Evolutionary conservation across 2,329 filamentous ascomycete species (phyloP).

Genomic region (Cercospora zeae-maydis): DNA sequence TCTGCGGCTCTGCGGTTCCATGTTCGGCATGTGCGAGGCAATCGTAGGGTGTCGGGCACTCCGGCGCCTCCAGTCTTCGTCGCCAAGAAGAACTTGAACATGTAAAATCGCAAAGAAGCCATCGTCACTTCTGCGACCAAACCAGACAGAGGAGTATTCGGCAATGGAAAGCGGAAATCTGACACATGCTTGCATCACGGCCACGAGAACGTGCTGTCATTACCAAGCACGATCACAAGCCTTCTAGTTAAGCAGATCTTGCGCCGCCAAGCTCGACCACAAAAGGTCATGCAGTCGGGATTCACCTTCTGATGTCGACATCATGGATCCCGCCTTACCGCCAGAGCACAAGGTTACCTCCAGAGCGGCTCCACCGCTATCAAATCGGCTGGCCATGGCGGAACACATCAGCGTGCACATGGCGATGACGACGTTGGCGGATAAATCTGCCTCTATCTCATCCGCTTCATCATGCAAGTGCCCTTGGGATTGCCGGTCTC

Average conservation of each 20-base stretch:
- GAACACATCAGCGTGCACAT: slow-evolving; percentile 1
- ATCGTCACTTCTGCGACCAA: neutral
- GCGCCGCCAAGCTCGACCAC: neutral
- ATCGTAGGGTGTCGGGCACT: too few relatives aligned
- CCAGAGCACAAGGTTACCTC: neutral
- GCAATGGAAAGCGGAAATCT: neutral
- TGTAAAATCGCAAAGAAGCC: neutral
- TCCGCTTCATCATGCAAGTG: neutral
- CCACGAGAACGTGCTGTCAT: neutral
- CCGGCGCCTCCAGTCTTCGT: too few relatives aligned
- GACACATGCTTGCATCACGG: neutral
- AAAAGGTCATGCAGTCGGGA: neutral
- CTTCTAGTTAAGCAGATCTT: slow-evolving; percentile 6
- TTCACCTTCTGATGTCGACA: neutral
- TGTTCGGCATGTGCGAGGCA: neutral
- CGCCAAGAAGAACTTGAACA: too few relatives aligned
- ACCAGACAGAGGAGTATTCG: neutral
- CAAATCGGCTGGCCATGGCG: neutral
- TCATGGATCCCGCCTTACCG: neutral
- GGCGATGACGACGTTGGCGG: slow-evolving; percentile 14
- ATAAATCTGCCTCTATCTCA: neutral
- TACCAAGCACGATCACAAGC: slow-evolving; percentile 5
- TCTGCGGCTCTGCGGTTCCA: neutral
- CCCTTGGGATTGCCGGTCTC: slow-evolving; percentile 10
- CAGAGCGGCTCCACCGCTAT: neutral